Evolutionary conservation across 2,329 filamentous ascomycete species (phyloP), one percentile per base, ranked within the genome.

Genomic region (Dendrostoma leiphaemia): DNA sequence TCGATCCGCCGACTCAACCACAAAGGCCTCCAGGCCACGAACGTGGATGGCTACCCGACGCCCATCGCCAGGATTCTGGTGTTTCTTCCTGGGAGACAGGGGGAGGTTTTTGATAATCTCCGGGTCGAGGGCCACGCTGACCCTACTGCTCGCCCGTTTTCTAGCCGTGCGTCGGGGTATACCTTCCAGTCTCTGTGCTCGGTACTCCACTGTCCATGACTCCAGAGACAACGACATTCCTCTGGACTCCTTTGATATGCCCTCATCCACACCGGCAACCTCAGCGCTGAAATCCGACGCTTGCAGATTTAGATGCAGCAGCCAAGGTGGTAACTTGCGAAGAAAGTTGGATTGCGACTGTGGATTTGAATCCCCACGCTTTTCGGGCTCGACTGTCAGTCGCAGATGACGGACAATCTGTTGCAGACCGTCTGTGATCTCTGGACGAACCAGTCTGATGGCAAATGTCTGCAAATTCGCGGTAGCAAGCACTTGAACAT

Each of bases 231-330:
- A 66, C 0, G 90, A 91, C 37, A 96, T 79, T 17, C 94, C 94
- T 21, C 91, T 84, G 13, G 88, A 88, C 53, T 93, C 84, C 41
- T 86, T 82, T 0, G 92, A 96, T 31, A 97, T 90, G 19, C 86
- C 84, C 45, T 86, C 79, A 65, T 99, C 95, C 21, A 94, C 78
- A 2, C 94, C 94, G 17, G 94, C 94, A 50, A 97, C 82, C 68
- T 99, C 93, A 48, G 96, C 77, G 62, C 90, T 94, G 64, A 96
- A 91, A 59, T 96, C 91, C 4, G 89, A 89, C 1, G 90, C 91
- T 66, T 96, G 90, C 5, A 99, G 78, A 53, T 90, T 86, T 59
- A 91, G 87, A 58, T 93, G 86, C 34, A 92, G 72, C 6, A 99
- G 78, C 94, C 94, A 99, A 2, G 82, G 71, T 1, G 94, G 95